Base-by-base conservation (phyloP, 768 basidiomycete genomes). In the Naganishia vaughanmartiniae region DNA sequence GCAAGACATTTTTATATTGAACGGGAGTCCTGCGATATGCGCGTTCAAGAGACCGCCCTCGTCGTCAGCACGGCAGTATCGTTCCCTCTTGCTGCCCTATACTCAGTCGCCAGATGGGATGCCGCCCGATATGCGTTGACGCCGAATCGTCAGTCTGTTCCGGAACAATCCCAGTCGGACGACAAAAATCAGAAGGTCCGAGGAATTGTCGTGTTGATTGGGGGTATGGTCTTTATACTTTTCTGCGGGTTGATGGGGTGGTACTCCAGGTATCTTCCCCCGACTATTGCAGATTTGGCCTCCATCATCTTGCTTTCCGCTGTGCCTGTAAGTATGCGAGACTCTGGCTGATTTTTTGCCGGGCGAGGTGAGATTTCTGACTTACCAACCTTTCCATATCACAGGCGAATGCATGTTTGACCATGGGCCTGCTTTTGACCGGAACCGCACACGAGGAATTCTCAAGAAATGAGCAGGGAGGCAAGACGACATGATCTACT, bases 391-490 rank as follows among this genome's bases (percentile, higher is more conserved):
- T 33, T 34, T 14, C 21, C 11, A 21, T 58, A 15, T 31, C 12
- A 7, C 10, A 58, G 57, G 57, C 57, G 33, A 58, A n/a, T 39
- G 14, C 34, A 21, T 34, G 34, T 36, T n/a, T 34, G 21, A 33
- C 31, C 34, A 34, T 24, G 21, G 57, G 57, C 9, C 28, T 31
- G 21, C 57, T 58, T 2, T 58, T 58, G 34, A 58, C 57, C n/a
- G 57, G 57, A 21, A 58, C 57, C 21, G 36, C 57, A 17, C 57
- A 58, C 14, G 57, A 58, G 34, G 57, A 33, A 9, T 58, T 34
- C 39, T n/a, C 57, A 2, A 58, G 57, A 31, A 36, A 58, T 12
- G 34, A 58, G 14, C 19, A 21, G 24, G 34, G 34, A 58, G 57
- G 57, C n/a, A 36, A 33, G 34, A 31, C n/a, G 14, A 56, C 26